Conservation (phyloP, 345 rosid genomes). For the Hypericum androsaemum region DNA sequence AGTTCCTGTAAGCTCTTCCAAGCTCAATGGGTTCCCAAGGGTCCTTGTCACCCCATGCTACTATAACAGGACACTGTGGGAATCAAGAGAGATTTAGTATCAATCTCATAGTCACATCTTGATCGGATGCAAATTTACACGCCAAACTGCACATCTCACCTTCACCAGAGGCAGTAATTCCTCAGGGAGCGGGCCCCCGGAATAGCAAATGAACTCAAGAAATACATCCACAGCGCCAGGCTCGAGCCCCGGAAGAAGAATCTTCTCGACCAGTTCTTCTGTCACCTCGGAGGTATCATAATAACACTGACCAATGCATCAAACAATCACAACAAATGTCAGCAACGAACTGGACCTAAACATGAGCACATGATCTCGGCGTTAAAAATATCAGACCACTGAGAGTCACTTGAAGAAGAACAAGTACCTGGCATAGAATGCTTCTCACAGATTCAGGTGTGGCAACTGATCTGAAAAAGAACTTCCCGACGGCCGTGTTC, state of each 20-base stretch:
- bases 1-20: conserved; percentile 51
- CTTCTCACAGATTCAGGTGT: conserved; percentile 51
- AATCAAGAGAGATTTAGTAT: neutral
- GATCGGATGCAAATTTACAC: neutral
- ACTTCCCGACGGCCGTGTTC: conserved; percentile 59
- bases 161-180: conserved; percentile 70
- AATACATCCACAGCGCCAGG: conserved; percentile 85
- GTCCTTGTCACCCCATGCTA: conserved; percentile 96
- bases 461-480: conserved; percentile 61
- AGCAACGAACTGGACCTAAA: neutral
- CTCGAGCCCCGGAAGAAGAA: conserved; percentile 84
- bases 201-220: conserved; percentile 88
- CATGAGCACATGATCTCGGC: too few species aligned
- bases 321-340: neutral
- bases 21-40: conserved; percentile 90
- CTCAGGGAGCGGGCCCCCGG: conserved; percentile 84
- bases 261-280: conserved; percentile 69
- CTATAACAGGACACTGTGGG: conserved; percentile 66
- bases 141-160: conserved; percentile 22
- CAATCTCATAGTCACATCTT: neutral
- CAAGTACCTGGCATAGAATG: conserved; percentile 60
- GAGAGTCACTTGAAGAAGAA: too few species aligned
- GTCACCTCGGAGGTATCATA: conserved; percentile 76
- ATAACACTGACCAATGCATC: conserved; percentile 51
- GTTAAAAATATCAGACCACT: too few species aligned